Conservation (phyloP, 257 asterid species). For the Catharanthus roseus region DNA sequence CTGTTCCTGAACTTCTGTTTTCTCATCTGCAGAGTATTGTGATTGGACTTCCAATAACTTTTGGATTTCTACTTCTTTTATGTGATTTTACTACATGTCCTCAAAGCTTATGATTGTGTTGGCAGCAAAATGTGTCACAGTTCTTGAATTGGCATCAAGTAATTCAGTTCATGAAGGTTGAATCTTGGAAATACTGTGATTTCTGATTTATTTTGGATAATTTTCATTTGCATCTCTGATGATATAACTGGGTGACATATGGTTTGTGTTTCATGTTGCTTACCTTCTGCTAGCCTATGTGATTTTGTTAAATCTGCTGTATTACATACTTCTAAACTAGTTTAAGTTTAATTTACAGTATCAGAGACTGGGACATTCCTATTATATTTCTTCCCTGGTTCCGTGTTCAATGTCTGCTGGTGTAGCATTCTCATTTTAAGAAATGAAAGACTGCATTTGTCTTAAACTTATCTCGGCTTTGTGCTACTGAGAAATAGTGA, state of each 20-base stretch:
- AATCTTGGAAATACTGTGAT: background rate
- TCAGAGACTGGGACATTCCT: background rate
- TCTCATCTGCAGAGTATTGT: background rate
- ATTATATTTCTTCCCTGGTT: background rate
- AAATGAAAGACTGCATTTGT: background rate
- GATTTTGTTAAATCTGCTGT: background rate
- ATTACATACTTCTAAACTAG: background rate
- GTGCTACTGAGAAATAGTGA: constrained; percentile 1
- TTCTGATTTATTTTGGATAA: background rate
- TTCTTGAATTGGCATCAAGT: background rate
- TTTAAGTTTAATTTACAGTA: background rate
- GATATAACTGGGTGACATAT: background rate
- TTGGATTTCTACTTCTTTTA: background rate
- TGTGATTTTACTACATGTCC: background rate
- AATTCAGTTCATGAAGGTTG: background rate
- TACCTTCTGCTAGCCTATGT: background rate
- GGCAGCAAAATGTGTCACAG: background rate
- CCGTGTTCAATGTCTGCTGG: background rate
- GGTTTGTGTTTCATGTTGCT: background rate
- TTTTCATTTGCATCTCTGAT: background rate
- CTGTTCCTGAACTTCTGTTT: background rate
- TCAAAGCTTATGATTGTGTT: background rate
- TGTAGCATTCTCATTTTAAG: background rate
- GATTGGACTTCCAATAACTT: background rate
- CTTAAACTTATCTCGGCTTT: too few relatives aligned